Conservation (phyloP, 768 basidiomycete genomes). For the Boletus rex-veris region DNA sequence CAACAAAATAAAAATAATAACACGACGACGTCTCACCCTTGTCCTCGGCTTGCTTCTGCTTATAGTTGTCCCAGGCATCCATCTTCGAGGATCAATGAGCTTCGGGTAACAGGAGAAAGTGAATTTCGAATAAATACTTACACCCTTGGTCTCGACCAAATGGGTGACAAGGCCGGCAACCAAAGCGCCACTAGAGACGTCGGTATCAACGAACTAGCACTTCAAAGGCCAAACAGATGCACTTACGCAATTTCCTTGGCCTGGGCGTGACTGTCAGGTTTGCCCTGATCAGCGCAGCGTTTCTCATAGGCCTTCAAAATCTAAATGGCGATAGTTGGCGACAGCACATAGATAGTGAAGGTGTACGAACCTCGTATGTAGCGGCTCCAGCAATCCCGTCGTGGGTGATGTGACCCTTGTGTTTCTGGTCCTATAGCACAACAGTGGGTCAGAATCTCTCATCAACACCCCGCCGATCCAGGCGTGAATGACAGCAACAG, state of each 20-base stretch:
- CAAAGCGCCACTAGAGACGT: conserved; percentile 9
- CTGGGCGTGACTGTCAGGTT: conserved; percentile 18
- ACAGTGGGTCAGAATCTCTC: not conserved
- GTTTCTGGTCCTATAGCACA: conserved; percentile 5
- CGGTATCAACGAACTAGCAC: not conserved
- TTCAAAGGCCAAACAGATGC: not conserved
- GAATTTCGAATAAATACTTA: not conserved
- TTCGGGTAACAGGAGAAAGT: too few species aligned
- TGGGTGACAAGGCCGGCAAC: conserved; percentile 1
- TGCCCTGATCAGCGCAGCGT: conserved; percentile 8
- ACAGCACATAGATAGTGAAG: not conserved
- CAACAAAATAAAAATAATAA: not conserved
- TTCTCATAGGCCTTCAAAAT: conserved; percentile 19
- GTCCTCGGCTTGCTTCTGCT: not conserved
- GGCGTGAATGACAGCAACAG: not conserved
- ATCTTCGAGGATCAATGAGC: not conserved
- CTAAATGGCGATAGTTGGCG: not conserved
- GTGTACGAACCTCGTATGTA: conserved; percentile 16
- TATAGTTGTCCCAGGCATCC: conserved; percentile 1
- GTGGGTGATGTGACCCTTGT: conserved; percentile 14
- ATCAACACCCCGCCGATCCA: not conserved
- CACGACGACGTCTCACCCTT: not conserved
- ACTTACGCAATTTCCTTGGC: conserved; percentile 17
- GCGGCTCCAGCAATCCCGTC: conserved; percentile 18
- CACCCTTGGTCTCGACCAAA: conserved; percentile 20